Percentiles rank a stretch among this genome's conserved stretches.
Evolutionary conservation across 108 stramenopile genomes (phyloP).

Genomic region (Cyclostephanos tholiformis): DNA sequence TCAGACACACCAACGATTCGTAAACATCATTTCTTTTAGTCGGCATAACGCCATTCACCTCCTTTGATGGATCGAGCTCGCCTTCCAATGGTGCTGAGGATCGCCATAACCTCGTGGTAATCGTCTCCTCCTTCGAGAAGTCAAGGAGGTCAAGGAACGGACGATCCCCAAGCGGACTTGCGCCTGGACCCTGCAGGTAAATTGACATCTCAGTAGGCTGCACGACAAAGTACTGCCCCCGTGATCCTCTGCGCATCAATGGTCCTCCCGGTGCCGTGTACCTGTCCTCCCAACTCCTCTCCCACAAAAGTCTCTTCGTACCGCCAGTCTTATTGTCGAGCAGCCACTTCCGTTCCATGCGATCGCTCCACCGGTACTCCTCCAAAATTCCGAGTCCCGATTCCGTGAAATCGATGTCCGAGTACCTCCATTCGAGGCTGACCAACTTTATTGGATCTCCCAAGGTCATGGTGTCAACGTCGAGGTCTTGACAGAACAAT

Average conservation of each 20-base stretch:
- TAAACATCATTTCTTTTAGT: slow-evolving; percentile 46
- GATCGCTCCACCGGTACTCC: slow-evolving; percentile 48
- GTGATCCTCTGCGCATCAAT: slow-evolving; percentile 29
- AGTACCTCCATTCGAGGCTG: slow-evolving; percentile 39
- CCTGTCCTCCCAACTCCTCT: slow-evolving; percentile 44
- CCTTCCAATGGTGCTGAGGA: slow-evolving; percentile 46
- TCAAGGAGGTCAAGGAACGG: slow-evolving; percentile 51
- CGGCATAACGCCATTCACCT: slow-evolving; percentile 43
- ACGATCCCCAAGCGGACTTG: slow-evolving; percentile 50
- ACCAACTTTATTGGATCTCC: slow-evolving; percentile 24
- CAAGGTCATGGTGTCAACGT: slow-evolving; percentile 17
- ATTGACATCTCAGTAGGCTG: slow-evolving; percentile 35
- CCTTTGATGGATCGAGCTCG: slow-evolving; percentile 45
- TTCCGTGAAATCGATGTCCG: slow-evolving; percentile 28
- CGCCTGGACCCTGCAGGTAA: slow-evolving; percentile 48
- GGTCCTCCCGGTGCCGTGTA: slow-evolving; percentile 41
- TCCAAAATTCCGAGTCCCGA: slow-evolving; percentile 23
- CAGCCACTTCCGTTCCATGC: slow-evolving; percentile 43
- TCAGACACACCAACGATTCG: slow-evolving; percentile 42
- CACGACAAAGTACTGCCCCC: slow-evolving; percentile 38
- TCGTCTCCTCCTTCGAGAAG: slow-evolving; percentile 26
- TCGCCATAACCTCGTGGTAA: slow-evolving; percentile 47
- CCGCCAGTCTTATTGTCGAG: slow-evolving; percentile 12
- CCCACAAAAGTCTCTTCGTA: slow-evolving; percentile 33
- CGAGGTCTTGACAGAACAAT: slow-evolving; percentile 26